Base-by-base conservation (phyloP, 2,329 filamentous ascomycete genomes). In the Emmonsiellopsis sp. region DNA sequence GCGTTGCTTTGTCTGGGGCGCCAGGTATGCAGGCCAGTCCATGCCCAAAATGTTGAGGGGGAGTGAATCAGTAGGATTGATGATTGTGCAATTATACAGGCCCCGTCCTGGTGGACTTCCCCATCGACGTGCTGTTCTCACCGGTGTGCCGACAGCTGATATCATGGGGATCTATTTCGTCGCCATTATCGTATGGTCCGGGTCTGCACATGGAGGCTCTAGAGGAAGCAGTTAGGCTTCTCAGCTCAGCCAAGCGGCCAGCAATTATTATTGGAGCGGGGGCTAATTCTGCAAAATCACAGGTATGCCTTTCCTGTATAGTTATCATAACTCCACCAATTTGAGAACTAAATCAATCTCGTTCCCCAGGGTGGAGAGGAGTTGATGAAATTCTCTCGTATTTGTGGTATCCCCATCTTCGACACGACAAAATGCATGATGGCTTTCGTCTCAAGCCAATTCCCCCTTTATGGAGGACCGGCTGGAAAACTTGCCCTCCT, bases 211-310 rank as follows among this genome's bases (percentile, higher is more conserved):
- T 61, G 5, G 59, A 58, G 1, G 69, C 72, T 4, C 54, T 75
- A 7, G 62, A 67, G n/a, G 58, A 64, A 26, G 61, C 68, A 3
- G 46, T 65, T 26, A 41, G 55, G 10, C 58, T 74, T 32, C 61
- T 70, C 55, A 63, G 65, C 32, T 56, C 55, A 5, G 69, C 73
- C 1, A 59, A 67, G 30, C 58, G 73, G 40, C 73, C 73, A 3
- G 70, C 63, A 2, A 68, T 76, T 15, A 71, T 76, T 13, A 65
- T 68, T 6, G 71, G 73, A 6, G 75, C 71, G 5, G 73, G 73
- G 1, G 69, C 13, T 13, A 42, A 42, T 42, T 42, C 40, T 15
- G n/a, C 9, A 16, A 13, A 42, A 3, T 26, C 20, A 42, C 13
- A 42, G 13, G 40, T 42, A 42, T 42, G 15, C 3, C 6, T n/a